A percentile compares a stretch with the other conserved stretches of the same genome.
phyloP scores from a whole-genome alignment of 345 rosid genomes.

The Clausena lansium region DNA sequence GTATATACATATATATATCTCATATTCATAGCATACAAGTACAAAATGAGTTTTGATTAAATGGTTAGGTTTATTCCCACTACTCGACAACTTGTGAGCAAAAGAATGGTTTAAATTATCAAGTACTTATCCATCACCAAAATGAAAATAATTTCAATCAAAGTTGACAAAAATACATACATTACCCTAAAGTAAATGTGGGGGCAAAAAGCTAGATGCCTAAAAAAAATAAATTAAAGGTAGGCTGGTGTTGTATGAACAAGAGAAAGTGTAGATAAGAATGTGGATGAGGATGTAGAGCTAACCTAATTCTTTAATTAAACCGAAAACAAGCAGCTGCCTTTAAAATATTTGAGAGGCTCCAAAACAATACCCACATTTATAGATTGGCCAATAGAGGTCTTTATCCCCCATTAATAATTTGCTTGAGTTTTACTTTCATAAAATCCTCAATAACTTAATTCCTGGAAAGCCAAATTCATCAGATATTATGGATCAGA shows the following conservation, averaged over 20 bases:
- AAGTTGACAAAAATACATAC: neutral
- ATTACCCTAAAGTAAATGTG: neutral
- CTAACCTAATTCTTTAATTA: neutral
- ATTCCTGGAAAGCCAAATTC: neutral
- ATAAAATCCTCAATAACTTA: neutral
- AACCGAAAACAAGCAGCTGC: neutral
- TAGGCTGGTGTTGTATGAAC: constrained; percentile 16
- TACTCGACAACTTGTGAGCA: neutral
- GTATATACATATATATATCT: neutral
- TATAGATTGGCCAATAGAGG: constrained; percentile 1
- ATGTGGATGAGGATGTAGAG: constrained; percentile 10
- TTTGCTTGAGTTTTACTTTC: neutral
- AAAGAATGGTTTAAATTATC: neutral
- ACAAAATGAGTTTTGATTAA: neutral
- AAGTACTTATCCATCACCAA: neutral
- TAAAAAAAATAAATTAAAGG: neutral
- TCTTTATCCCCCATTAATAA: neutral
- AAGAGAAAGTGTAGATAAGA: constrained; percentile 28
- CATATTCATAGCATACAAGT: neutral
- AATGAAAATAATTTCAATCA: neutral
- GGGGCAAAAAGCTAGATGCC: neutral
- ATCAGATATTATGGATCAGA: constrained; percentile 34
- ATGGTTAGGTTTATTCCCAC: neutral
- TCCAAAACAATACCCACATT: constrained; percentile 7
- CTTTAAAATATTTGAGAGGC: neutral